Evolutionary conservation across 441 rosid genomes (phyloP), one percentile per base, ranked within the genome.

Genomic region (Capsella rubella): DNA sequence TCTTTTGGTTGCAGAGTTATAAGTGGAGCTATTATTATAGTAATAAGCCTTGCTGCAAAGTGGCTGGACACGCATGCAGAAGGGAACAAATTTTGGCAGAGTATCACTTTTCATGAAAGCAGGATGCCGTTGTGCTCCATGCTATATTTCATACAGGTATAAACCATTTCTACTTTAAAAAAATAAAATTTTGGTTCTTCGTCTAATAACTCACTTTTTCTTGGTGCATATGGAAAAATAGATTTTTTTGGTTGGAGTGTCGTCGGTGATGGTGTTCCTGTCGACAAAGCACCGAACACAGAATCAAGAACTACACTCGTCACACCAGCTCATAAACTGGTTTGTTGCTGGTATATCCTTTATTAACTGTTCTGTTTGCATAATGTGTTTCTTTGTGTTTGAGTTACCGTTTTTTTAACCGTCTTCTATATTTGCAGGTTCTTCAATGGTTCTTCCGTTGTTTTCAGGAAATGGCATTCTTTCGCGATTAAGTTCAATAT

Each of bases 241-340:
- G 99, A 87, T 75, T 60, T 45, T 89, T 67, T 84, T 95, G 87
- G 97, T 92, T 66, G 97, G 90, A 69, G 74, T 84, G 56, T 85
- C 97, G 13, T 89, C 95, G 2, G 60, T 83, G 39, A 92, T 95
- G 97, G 97, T 95, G 79, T 85, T 76, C 31, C 53, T 92, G 50
- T 88, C 97, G n/a, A 92, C 99, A 42, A 85, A 94, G 69, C 95
- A 95, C 81, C 79, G 99, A 82, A 85, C 92, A 73, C 84, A 89
- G 85, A 95, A 92, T 74, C 97, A 84, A 81, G 94, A 90, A 82
- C 83, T 94, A 74, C 97, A 85, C 67, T 67, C 82, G 13, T 43
- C 85, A 64, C 99, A 95, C 83, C 97, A 90, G 86, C 67, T 92
- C 75, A 84, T 90, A 72, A 95, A 86, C 76, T 95, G 97, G 97